These are phyloP conservation scores for Tolypocladium cylindrosporum DNA, from an alignment of 2,329 filamentous ascomycete genomes.

Conservation along the genomic window DNA sequence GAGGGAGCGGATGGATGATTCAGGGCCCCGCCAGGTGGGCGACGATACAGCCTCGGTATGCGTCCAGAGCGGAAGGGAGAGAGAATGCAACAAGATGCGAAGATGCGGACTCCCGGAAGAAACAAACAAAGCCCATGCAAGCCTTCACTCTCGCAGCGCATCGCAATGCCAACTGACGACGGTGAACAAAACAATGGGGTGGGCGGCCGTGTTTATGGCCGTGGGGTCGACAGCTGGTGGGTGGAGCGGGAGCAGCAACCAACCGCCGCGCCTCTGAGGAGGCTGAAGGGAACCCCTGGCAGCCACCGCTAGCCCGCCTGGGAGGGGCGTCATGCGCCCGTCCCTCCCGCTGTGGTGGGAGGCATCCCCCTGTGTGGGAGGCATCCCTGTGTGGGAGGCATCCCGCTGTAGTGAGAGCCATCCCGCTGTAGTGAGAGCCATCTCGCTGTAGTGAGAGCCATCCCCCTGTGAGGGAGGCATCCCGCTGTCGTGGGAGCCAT, in stretches of 20 bases:
- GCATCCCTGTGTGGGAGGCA: too few species aligned
- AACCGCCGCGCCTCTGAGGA: not conserved
- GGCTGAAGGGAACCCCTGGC: not conserved
- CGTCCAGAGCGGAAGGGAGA: not conserved
- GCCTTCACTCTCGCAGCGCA: not conserved
- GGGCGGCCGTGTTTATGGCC: conserved; percentile 1
- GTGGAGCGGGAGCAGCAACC: not conserved
- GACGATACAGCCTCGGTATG: not conserved
- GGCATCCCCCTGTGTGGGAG: too few species aligned
- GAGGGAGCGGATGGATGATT: not conserved
- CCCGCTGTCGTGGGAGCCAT: too few species aligned
- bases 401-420: too few species aligned
- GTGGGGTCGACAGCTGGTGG: not conserved
- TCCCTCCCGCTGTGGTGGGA: not conserved
- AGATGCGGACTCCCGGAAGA: not conserved
- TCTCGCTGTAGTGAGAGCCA: too few species aligned
- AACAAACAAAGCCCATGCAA: not conserved
- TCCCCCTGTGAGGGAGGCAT: too few species aligned
- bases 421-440: too few species aligned
- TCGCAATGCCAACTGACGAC: not conserved
- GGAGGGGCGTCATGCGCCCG: not conserved
- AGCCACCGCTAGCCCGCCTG: not conserved
- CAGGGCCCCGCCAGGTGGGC: not conserved
- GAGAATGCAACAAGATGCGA: not conserved
- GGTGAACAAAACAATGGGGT: not conserved